Percentiles rank a stretch among this genome's conserved stretches.
These are phyloP conservation scores for Leishmania tropica DNA, from an alignment of 208 protist genomes.

Conservation along the genomic window DNA sequence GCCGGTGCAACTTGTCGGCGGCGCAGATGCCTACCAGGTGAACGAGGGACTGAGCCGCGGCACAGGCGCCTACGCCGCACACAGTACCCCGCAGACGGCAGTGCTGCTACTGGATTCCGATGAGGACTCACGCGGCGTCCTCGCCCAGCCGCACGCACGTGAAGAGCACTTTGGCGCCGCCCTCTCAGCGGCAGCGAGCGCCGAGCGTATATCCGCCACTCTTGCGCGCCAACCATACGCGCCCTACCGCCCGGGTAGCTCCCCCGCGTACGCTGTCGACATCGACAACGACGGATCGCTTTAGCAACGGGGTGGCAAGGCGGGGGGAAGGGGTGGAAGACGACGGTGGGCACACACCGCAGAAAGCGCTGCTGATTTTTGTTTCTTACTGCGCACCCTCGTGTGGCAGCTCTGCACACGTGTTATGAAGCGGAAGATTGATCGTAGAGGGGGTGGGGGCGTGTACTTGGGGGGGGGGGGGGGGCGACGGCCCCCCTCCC, in stretches of 20 bases:
- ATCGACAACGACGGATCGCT: conserved; percentile 29
- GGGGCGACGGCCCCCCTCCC: not conserved
- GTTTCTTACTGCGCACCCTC: not conserved
- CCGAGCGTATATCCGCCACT: conserved; percentile 13
- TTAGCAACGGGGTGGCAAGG: not conserved
- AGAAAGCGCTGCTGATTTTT: not conserved
- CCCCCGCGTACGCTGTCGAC: conserved; percentile 29
- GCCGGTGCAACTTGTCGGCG: conserved; percentile 20
- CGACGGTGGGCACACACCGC: not conserved
- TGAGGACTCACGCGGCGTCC: conserved; percentile 6
- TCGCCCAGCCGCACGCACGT: not conserved
- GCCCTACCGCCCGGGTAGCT: conserved; percentile 36
- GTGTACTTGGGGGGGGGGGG: not conserved
- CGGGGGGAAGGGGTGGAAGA: not conserved
- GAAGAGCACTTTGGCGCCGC: not conserved
- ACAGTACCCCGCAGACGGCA: conserved; percentile 21
- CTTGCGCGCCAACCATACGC: conserved; percentile 25
- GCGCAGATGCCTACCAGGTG: not conserved
- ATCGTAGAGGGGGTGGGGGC: not conserved
- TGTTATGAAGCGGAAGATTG: not conserved
- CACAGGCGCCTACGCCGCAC: not conserved
- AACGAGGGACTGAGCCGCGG: not conserved
- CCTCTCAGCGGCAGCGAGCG: not conserved
- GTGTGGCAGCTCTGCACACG: not conserved
- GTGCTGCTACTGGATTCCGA: conserved; percentile 31